Percentiles rank a stretch among this genome's conserved stretches.
These are phyloP conservation scores for Erysimum pusillum DNA, from an alignment of 441 rosid species.

Conservation along the genomic window DNA sequence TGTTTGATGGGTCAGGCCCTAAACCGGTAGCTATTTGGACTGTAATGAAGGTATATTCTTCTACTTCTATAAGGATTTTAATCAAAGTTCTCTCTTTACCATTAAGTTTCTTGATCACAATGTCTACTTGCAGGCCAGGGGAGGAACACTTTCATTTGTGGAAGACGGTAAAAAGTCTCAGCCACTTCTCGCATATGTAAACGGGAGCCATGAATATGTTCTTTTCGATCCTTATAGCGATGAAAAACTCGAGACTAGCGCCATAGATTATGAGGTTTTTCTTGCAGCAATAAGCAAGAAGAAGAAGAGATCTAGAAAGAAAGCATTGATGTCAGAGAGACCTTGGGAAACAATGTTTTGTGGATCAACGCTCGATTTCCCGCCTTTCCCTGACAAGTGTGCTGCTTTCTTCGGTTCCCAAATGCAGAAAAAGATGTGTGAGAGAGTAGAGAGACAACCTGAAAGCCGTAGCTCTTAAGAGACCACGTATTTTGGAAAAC, in stretches of 20 bases:
- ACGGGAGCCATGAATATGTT: conserved; percentile 76
- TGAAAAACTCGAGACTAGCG: conserved; percentile 54
- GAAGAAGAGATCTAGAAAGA: conserved; percentile 17
- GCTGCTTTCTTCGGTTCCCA: conserved; percentile 14
- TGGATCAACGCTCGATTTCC: conserved; percentile 77
- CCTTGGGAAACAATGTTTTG: conserved; percentile 75
- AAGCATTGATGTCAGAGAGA: conserved; percentile 53
- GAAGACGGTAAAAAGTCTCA: conserved; percentile 49
- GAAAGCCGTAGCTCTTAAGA: conserved; percentile 25
- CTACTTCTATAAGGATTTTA: neutral
- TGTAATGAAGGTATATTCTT: conserved; percentile 57
- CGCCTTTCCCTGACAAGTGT: conserved; percentile 50
- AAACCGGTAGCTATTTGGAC: conserved; percentile 66
- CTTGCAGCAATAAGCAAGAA: conserved; percentile 27
- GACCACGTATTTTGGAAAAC: neutral
- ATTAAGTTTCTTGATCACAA: neutral
- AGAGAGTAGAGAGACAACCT: conserved; percentile 7
- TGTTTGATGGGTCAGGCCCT: conserved; percentile 63
- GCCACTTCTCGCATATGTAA: conserved; percentile 66
- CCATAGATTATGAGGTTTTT: conserved; percentile 34
- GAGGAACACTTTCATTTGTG: conserved; percentile 74
- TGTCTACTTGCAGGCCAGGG: conserved; percentile 63
- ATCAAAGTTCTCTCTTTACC: neutral
- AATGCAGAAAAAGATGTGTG: conserved; percentile 3
- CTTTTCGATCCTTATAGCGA: conserved; percentile 70